These are phyloP conservation scores for Drosera spatulata DNA, from an alignment of 179 eudicot species.

Conservation along the genomic window DNA sequence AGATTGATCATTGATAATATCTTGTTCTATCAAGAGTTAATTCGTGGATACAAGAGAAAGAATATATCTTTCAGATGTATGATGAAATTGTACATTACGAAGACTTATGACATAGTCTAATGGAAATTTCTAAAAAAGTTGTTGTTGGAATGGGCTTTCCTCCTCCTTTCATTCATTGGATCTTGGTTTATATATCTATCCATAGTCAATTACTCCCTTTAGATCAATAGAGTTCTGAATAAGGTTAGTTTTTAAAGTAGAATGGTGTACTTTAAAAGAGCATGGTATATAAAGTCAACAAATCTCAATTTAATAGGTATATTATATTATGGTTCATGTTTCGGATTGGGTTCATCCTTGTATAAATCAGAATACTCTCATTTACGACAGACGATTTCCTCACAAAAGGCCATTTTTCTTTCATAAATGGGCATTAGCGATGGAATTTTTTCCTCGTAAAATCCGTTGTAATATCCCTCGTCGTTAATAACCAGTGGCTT, in stretches of 20 bases:
- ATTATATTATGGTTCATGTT: too few relatives aligned
- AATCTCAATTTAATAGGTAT: too few relatives aligned
- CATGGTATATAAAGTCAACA: too few relatives aligned
- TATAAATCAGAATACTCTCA: too few relatives aligned
- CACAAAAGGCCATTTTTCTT: too few relatives aligned
- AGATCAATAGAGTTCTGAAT: too few relatives aligned
- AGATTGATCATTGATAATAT: not conserved
- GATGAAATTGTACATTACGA: not conserved
- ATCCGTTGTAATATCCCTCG: too few relatives aligned
- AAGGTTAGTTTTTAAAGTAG: not conserved
- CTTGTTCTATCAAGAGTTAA: not conserved
- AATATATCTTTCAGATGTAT: not conserved
- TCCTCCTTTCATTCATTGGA: not conserved
- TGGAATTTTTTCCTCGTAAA: too few relatives aligned
- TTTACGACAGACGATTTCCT: too few relatives aligned
- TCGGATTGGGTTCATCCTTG: too few relatives aligned
- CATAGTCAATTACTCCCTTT: not conserved
- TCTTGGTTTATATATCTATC: not conserved
- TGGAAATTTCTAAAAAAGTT: not conserved
- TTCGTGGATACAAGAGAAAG: not conserved
- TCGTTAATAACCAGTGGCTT: too few relatives aligned
- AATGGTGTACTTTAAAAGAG: not conserved
- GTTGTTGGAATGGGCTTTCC: not conserved
- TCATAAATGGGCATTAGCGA: too few relatives aligned
- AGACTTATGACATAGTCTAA: not conserved